Conservation (phyloP, 176 grass and related monocot species). For the Pharus latifolius region DNA sequence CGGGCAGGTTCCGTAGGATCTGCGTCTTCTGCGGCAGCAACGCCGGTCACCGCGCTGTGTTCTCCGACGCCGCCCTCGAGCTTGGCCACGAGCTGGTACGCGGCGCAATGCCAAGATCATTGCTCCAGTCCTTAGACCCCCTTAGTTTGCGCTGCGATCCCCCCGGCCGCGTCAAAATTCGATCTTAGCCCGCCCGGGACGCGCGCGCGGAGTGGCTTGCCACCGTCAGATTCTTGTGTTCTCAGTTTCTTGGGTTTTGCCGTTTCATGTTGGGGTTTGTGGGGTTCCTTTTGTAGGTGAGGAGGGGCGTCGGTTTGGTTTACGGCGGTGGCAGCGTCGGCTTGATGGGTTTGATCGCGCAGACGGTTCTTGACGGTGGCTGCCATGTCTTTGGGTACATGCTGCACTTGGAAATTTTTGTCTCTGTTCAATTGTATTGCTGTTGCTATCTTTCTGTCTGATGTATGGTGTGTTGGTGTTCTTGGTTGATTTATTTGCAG, state of each 20-base stretch:
- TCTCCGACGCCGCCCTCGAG: slow-evolving; percentile 75
- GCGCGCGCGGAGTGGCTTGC: neutral
- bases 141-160: neutral
- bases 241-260: neutral
- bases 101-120: neutral
- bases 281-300: slow-evolving; percentile 35
- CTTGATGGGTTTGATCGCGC: slow-evolving; percentile 92
- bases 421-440: neutral
- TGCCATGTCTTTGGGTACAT: slow-evolving; percentile 67
- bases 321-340: slow-evolving; percentile 96
- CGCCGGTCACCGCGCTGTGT: slow-evolving; percentile 66
- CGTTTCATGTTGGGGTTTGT: slow-evolving; percentile 9
- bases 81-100: slow-evolving; percentile 85
- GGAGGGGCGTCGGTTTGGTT: slow-evolving; percentile 68
- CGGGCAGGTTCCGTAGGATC: slow-evolving; percentile 63
- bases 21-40: slow-evolving; percentile 99
- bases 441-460: neutral
- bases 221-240: neutral
- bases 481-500: slow-evolving; percentile 35
- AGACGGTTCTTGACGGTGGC: slow-evolving; percentile 73
- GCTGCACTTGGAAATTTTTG: neutral
- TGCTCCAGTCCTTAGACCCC: too few species aligned
- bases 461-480: neutral
- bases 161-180: neutral
- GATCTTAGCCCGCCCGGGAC: neutral